Percentiles rank a stretch among this genome's conserved stretches.
Conservation (phyloP, 768 basidiomycete genomes). For the Scleroderma bovista region DNA sequence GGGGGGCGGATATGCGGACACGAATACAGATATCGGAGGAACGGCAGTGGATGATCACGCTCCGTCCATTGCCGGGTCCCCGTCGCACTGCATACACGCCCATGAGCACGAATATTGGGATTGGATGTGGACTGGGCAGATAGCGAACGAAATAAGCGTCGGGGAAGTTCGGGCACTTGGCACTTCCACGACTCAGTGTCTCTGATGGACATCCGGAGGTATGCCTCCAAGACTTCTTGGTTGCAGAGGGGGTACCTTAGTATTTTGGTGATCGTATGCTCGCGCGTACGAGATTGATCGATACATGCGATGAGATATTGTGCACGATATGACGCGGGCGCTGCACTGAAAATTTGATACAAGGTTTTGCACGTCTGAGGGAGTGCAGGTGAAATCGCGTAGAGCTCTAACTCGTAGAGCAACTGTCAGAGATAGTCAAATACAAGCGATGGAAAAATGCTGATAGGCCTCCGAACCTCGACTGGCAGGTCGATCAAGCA, state of each 20-base stretch:
- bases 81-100: not conserved
- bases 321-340: constrained; percentile 57
- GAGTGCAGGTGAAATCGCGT: constrained; percentile 57
- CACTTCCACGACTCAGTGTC: not conserved
- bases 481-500: constrained; percentile 28
- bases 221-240: constrained; percentile 38
- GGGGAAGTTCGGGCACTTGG: constrained; percentile 49
- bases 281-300: constrained; percentile 13
- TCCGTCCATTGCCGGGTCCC: constrained; percentile 35
- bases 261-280: constrained; percentile 33
- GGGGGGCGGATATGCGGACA: constrained; percentile 36
- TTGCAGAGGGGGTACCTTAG: constrained; percentile 41
- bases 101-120: not conserved
- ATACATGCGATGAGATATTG: constrained; percentile 50
- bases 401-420: constrained; percentile 71
- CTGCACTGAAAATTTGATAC: constrained; percentile 45
- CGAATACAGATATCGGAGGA: constrained; percentile 53
- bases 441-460: not conserved
- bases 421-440: constrained; percentile 44
- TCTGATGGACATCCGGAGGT: constrained; percentile 30
- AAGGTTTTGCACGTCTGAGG: constrained; percentile 55
- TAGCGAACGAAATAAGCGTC: constrained; percentile 58
- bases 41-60: constrained; percentile 54
- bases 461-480: constrained; percentile 26
- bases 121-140: constrained; percentile 19